phyloP scores from a whole-genome alignment of 1,284 basidiomycete species.

The Cutaneotrichosporon sp. region DNA sequence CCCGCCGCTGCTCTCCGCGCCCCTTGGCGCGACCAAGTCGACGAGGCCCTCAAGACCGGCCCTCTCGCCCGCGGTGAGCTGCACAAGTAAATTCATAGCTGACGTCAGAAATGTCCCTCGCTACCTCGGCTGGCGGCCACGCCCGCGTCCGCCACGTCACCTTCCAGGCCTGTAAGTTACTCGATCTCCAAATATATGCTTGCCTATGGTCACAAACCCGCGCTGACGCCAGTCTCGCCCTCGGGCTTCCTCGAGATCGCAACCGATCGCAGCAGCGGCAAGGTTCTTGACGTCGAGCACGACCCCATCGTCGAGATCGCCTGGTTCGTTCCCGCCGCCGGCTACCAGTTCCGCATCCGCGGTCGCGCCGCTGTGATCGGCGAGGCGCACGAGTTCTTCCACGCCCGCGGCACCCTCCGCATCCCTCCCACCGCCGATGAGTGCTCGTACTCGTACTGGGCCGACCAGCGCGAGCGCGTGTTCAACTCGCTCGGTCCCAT shows the following conservation, averaged over 20 bases:
- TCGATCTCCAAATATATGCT: background rate
- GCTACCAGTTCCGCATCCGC: conserved; percentile 22
- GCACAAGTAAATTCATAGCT: background rate
- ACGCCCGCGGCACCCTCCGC: conserved; percentile 1
- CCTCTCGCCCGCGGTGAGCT: conserved; percentile 8
- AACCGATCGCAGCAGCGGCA: conserved; percentile 14
- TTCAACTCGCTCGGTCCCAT: conserved; percentile 1
- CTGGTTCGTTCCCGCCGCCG: conserved; percentile 17
- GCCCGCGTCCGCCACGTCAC: conserved; percentile 14
- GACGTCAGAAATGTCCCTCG: conserved; percentile 11
- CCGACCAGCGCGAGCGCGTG: background rate
- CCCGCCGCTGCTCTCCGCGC: conserved; percentile 7
- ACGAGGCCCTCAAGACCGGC: conserved; percentile 12
- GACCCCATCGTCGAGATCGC: conserved; percentile 19
- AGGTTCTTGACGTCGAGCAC: conserved; percentile 13
- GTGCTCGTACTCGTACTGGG: conserved; percentile 14
- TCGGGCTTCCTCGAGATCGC: conserved; percentile 14
- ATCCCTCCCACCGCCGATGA: conserved; percentile 2
- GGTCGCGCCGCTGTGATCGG: conserved; percentile 16
- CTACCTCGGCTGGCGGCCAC: background rate
- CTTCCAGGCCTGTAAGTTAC: conserved; percentile 15
- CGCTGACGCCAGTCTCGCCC: conserved; percentile 17
- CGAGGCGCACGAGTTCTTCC: conserved; percentile 14
- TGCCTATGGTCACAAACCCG: background rate
- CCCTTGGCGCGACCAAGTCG: conserved; percentile 12